Evolutionary conservation across 2,329 filamentous ascomycete genomes (phyloP).

Genomic region (Colletotrichum chrysophilum): DNA sequence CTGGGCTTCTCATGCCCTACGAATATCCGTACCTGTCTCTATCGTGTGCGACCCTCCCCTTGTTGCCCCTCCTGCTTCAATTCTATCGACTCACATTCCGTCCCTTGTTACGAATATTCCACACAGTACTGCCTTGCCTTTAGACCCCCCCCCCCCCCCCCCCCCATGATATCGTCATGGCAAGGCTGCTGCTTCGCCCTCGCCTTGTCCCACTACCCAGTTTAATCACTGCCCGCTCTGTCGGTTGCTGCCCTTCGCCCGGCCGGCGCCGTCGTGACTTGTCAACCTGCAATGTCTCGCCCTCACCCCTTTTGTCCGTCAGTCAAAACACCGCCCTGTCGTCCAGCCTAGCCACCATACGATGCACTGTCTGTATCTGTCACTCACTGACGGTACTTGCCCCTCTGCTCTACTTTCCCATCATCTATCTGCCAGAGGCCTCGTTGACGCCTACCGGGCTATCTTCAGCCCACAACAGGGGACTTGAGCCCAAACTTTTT

Average conservation of each 20-base stretch:
- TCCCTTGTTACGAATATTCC: background rate
- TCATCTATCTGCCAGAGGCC: slow-evolving; percentile 6
- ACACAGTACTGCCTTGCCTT: background rate
- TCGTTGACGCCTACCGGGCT: slow-evolving; percentile 16
- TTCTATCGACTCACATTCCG: background rate
- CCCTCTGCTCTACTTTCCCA: background rate
- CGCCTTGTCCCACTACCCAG: background rate
- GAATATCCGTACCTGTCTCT: background rate
- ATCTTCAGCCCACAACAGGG: slow-evolving; percentile 23
- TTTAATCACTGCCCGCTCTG: background rate
- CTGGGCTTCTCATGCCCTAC: background rate
- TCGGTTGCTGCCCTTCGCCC: background rate
- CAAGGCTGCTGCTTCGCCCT: background rate
- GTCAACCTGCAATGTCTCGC: slow-evolving; percentile 16
- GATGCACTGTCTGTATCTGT: background rate
- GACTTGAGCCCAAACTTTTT: background rate
- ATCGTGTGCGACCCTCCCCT: background rate
- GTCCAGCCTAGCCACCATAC: background rate
- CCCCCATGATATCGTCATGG: background rate
- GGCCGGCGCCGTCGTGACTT: slow-evolving; percentile 6
- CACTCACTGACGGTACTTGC: background rate
- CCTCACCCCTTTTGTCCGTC: slow-evolving; percentile 1
- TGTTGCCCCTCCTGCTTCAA: background rate
- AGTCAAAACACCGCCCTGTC: background rate
- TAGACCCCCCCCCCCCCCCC: no score